phyloP scores from a whole-genome alignment of 169 alveolate genomes.

The Eimeria necatrix region DNA sequence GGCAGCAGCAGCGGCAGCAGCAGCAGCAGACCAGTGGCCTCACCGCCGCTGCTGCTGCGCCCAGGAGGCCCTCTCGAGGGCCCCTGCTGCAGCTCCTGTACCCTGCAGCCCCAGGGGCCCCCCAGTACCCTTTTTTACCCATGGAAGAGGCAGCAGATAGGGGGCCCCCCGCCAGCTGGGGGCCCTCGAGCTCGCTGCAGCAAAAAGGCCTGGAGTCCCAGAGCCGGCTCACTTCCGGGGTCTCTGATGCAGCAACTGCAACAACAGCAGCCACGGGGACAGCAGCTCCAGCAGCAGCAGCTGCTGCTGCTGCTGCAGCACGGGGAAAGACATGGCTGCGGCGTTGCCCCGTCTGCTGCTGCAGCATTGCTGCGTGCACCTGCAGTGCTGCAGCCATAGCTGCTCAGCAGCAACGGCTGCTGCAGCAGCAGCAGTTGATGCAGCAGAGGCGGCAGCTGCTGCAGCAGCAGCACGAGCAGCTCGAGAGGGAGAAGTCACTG shows the following conservation, averaged over 20 bases:
- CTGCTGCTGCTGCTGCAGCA: slow-evolving; percentile 62
- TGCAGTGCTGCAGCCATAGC: slow-evolving; percentile 63
- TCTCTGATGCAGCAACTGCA: slow-evolving; percentile 59
- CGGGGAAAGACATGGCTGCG: slow-evolving; percentile 52
- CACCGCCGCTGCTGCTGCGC: neutral
- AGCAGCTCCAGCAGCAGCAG: slow-evolving; percentile 45
- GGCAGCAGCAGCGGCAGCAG: too few species aligned
- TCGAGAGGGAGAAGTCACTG: neutral
- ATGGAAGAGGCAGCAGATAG: neutral
- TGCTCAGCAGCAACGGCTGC: slow-evolving; percentile 11
- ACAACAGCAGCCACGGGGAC: slow-evolving; percentile 49
- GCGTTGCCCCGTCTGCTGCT: slow-evolving; percentile 54
- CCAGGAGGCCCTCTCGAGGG: too few species aligned
- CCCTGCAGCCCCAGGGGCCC: neutral
- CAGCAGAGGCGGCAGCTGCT: slow-evolving; percentile 3
- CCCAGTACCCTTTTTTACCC: neutral
- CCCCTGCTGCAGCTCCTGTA: neutral
- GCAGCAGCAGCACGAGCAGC: slow-evolving; percentile 60
- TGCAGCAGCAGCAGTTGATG: slow-evolving; percentile 36
- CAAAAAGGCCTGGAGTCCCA: neutral
- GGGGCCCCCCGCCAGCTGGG: slow-evolving; percentile 76
- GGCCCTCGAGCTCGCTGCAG: slow-evolving; percentile 11
- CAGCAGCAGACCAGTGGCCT: too few species aligned
- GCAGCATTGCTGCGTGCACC: neutral
- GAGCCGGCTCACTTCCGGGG: slow-evolving; percentile 31